Evolutionary conservation across 257 asterid species (phyloP).

Genomic region (Solanum rostratum): DNA sequence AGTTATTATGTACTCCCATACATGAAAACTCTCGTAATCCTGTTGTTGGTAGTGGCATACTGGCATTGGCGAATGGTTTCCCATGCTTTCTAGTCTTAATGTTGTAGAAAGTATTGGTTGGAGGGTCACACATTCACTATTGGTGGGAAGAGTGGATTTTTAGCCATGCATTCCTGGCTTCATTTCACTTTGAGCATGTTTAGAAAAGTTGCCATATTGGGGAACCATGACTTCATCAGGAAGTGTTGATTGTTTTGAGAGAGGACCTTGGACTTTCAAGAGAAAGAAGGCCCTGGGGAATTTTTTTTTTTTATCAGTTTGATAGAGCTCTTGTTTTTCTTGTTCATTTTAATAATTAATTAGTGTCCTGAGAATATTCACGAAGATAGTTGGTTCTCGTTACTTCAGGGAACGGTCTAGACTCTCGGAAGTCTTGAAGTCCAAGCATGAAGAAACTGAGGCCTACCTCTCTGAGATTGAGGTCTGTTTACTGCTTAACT

Average conservation of each 20-base stretch:
- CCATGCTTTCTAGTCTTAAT: background rate
- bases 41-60: background rate
- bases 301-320: background rate
- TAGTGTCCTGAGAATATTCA: background rate
- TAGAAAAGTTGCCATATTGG: background rate
- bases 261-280: background rate
- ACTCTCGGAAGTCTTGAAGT: constrained; percentile 59
- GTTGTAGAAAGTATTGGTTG: background rate
- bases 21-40: background rate
- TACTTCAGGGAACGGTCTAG: constrained; percentile 56
- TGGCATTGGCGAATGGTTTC: background rate
- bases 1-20: background rate
- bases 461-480: constrained; percentile 92
- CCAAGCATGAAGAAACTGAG: constrained; percentile 88
- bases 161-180: background rate
- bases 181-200: background rate
- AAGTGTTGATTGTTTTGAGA: background rate
- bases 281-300: background rate
- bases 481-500: constrained; percentile 25
- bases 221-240: background rate
- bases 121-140: background rate
- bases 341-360: background rate
- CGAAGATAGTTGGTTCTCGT: background rate
- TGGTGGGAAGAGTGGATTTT: background rate
- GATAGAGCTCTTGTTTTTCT: background rate